Conservation (phyloP, 129 eudicot genomes). For the Pseudognaphalium luteoalbum region DNA sequence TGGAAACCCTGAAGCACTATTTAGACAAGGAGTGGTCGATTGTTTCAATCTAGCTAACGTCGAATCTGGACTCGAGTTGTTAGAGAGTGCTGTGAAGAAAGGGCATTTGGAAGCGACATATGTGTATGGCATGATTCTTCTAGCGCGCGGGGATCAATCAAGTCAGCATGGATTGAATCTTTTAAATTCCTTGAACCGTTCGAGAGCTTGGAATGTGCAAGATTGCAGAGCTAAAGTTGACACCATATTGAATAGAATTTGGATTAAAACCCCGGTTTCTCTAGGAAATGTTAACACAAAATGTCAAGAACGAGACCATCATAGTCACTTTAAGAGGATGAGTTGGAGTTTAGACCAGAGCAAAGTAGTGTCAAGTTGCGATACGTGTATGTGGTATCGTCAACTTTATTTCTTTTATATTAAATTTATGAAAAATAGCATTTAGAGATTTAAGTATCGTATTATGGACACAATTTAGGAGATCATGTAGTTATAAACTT, state of each 20-base stretch:
- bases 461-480: too few species aligned
- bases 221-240: conserved; percentile 22
- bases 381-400: conserved; percentile 24
- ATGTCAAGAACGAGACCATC: neutral
- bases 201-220: neutral
- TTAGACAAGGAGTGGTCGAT: conserved; percentile 31
- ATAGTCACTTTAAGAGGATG: neutral
- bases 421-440: neutral
- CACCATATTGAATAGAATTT: neutral
- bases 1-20: conserved; percentile 34
- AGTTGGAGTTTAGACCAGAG: conserved; percentile 2
- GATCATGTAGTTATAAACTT: neutral
- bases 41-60: conserved; percentile 11
- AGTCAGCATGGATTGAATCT: conserved; percentile 5
- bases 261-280: conserved; percentile 23
- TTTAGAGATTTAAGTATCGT: neutral
- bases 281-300: neutral
- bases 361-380: conserved; percentile 9
- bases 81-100: conserved; percentile 21
- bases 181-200: neutral
- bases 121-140: conserved; percentile 26
- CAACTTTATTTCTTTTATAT: conserved; percentile 14
- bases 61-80: conserved; percentile 13
- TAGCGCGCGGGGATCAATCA: conserved; percentile 2
- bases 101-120: conserved; percentile 27